Percentiles rank a stretch among this genome's conserved stretches.
These are phyloP conservation scores for Ustilago bromivora DNA, from an alignment of 1,284 basidiomycete genomes.

Conservation along the genomic window DNA sequence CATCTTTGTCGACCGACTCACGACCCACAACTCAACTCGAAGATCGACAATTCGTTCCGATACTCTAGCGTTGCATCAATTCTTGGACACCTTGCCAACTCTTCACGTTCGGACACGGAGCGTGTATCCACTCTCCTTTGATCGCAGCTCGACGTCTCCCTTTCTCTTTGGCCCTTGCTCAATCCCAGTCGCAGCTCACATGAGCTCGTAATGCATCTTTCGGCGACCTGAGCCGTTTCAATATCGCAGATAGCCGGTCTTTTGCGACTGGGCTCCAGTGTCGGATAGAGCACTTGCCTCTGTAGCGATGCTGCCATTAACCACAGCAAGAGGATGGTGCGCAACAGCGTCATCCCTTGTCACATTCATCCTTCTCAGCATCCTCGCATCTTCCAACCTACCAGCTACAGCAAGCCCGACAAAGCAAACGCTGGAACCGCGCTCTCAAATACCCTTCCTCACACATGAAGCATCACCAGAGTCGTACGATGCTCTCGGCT, in stretches of 20 bases:
- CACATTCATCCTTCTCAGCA: constrained; percentile 2
- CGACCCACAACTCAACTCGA: not conserved
- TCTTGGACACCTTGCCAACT: not conserved
- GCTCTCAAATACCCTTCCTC: constrained; percentile 23
- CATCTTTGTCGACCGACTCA: not conserved
- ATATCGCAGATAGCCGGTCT: not conserved
- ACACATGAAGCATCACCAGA: constrained; percentile 8
- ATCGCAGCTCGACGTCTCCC: not conserved
- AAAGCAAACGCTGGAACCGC: constrained; percentile 14
- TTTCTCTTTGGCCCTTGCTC: not conserved
- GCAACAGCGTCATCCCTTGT: constrained; percentile 4
- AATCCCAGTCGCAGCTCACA: constrained; percentile 10
- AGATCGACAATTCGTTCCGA: not conserved
- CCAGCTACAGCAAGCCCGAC: constrained; percentile 18
- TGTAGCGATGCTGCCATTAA: not conserved
- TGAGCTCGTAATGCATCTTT: constrained; percentile 11
- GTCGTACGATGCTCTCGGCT: constrained; percentile 16
- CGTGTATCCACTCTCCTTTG: not conserved
- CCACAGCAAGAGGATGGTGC: constrained; percentile 6
- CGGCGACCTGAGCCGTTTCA: constrained; percentile 6
- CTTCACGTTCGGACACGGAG: not conserved
- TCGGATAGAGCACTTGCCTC: not conserved
- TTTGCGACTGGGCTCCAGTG: not conserved
- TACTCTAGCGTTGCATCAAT: not conserved
- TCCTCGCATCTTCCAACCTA: constrained; percentile 3